Base-by-base conservation (phyloP, 2,329 filamentous ascomycete genomes). In the Leptographium wingfieldii region DNA sequence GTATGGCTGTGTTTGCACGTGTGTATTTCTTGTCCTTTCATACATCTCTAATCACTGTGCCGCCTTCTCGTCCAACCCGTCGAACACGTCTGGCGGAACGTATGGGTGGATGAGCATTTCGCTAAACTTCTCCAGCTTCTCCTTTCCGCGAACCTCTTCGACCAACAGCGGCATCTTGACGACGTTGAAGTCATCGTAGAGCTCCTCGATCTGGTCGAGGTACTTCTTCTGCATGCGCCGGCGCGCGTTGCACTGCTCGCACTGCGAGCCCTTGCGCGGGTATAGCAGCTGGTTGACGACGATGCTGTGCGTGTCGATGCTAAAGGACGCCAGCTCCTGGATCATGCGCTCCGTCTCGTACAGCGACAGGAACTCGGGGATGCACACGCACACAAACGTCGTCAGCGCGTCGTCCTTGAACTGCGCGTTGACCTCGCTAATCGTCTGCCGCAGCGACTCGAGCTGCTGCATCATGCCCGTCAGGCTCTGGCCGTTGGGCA, bases 271-370 rank as follows among this genome's bases (percentile, higher is more conserved):
- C 65, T 86, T 81, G 73, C 88, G 89, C 22, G 94, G 94, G 77
- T 96, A 99, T 60, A 99, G 78, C 66, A 99, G 80, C 79, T 99
- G 94, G 74, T 99, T 99, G 69, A 99, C 94, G 54, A 99, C 94
- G 71, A 99, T 97, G 70, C 87, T 85, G 76, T 97, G 94, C 7
- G 92, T 96, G 73, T 99, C 94, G 71, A 99, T 99, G 69, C 87
- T 80, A 76, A 96, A 99, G 72, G 83, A 88, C 55, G 90, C 86
- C 63, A 99, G 80, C 77, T 99, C 94, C 79, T 99, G 94, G 68
- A 99, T 97, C 94, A 99, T 97, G 68, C 94, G 88, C 79, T 99
- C 94, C 63, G 94, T 99, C 80, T 99, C 94, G 77, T 99, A 99
- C 58, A 99, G 80, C 46, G 87, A 92, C 68, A 99, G 74, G 77